Conservation (phyloP, 495 filamentous ascomycete genomes). For the Pseudoneurospora amorphoporcata region DNA sequence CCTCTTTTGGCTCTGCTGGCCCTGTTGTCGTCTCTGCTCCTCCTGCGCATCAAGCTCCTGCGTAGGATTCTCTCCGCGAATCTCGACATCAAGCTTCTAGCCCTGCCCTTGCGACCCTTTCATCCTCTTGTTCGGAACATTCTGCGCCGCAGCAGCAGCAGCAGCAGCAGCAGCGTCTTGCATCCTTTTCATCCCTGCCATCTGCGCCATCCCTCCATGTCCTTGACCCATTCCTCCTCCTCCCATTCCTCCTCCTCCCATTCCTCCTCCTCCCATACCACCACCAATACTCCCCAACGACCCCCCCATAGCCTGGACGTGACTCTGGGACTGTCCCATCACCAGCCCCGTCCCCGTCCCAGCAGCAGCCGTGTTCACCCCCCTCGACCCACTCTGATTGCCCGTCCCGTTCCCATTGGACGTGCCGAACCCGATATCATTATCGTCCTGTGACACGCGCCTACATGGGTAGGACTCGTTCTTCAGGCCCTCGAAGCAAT, state of each 20-base stretch:
- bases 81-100: neutral
- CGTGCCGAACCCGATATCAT: slow-evolving; percentile 81
- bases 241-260: neutral
- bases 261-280: neutral
- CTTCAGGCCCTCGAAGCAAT: slow-evolving; percentile 86
- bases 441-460: slow-evolving; percentile 85
- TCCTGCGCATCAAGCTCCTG: neutral
- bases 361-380: slow-evolving; percentile 34
- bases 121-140: neutral
- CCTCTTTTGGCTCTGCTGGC: neutral
- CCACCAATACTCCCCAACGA: neutral
- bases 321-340: neutral
- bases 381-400: slow-evolving; percentile 78
- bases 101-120: neutral
- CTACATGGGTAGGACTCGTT: slow-evolving; percentile 74
- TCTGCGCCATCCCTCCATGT: neutral
- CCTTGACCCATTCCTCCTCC: neutral
- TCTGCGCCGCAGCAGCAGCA: neutral
- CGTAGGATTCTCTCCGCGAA: neutral
- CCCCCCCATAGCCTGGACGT: neutral
- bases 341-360: neutral
- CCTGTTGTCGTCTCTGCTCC: neutral
- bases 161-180: neutral
- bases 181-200: neutral
- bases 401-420: slow-evolving; percentile 58